These are phyloP conservation scores for Talaromyces sp. DNA, from an alignment of 2,329 filamentous ascomycete genomes.

Conservation along the genomic window DNA sequence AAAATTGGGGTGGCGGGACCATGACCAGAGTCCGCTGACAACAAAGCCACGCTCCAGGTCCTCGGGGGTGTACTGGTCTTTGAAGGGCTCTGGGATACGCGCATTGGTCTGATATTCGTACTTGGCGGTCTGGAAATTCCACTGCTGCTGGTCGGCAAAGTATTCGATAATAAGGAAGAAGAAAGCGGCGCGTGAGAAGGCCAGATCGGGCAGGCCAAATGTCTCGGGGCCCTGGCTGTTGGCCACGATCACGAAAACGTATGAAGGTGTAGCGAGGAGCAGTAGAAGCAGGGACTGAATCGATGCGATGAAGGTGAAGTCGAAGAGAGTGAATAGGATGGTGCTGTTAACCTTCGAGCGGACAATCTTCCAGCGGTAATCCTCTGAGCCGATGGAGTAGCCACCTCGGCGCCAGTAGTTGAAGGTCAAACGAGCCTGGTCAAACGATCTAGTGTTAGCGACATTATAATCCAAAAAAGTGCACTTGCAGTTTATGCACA, in stretches of 20 bases:
- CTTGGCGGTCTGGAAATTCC: constrained; percentile 85
- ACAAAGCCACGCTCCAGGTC: constrained; percentile 91
- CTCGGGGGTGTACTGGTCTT: constrained; percentile 60
- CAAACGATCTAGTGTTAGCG: background rate
- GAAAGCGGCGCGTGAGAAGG: constrained; percentile 60
- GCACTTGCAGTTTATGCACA: constrained; percentile 33
- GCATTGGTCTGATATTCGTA: constrained; percentile 71
- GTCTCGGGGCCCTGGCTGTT: constrained; percentile 59
- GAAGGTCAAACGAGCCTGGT: constrained; percentile 77
- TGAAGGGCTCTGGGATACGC: constrained; percentile 63
- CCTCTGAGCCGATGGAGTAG: constrained; percentile 84
- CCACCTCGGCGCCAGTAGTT: constrained; percentile 98
- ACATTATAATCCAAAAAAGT: background rate
- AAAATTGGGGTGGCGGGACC: constrained; percentile 93
- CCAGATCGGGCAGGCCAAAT: constrained; percentile 62
- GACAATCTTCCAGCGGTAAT: constrained; percentile 89
- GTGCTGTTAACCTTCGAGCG: constrained; percentile 68
- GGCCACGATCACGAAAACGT: constrained; percentile 75
- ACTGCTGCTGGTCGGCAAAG: constrained; percentile 90
- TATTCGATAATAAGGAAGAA: constrained; percentile 67
- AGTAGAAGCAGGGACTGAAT: constrained; percentile 82
- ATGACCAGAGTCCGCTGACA: constrained; percentile 80
- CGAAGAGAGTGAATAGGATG: constrained; percentile 82
- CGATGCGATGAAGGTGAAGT: constrained; percentile 85
- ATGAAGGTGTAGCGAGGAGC: constrained; percentile 77